phyloP scores from a whole-genome alignment of 2,329 filamentous ascomycete species.

The Laburnicola sp. region DNA sequence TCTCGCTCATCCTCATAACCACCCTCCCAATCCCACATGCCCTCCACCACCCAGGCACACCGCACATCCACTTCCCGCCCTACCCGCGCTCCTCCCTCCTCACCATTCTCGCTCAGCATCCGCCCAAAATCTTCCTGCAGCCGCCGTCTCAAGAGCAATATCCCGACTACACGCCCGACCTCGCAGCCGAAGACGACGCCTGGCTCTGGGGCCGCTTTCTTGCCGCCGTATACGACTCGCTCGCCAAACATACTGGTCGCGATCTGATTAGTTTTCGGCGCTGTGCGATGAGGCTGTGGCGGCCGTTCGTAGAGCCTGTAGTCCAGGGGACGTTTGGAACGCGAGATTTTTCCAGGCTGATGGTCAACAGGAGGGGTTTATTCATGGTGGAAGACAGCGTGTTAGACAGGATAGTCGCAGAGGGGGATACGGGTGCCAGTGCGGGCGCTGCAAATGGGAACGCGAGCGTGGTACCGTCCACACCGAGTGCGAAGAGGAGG shows the following conservation, averaged over 20 bases:
- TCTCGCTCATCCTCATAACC: slow-evolving; percentile 77
- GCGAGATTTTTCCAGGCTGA: slow-evolving; percentile 80
- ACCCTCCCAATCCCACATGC: slow-evolving; percentile 70
- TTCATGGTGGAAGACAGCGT: slow-evolving; percentile 75
- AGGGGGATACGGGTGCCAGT: neutral
- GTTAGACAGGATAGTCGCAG: slow-evolving; percentile 61
- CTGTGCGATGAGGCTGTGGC: slow-evolving; percentile 78
- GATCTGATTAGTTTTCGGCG: slow-evolving; percentile 74
- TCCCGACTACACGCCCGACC: slow-evolving; percentile 50
- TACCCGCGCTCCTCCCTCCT: slow-evolving; percentile 83
- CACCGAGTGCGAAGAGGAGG: slow-evolving; percentile 19
- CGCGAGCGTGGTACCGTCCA: neutral
- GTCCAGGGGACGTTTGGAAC: slow-evolving; percentile 71
- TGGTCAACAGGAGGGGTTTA: slow-evolving; percentile 69
- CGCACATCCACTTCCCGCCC: slow-evolving; percentile 79
- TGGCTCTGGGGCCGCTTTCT: slow-evolving; percentile 82
- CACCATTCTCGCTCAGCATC: slow-evolving; percentile 65
- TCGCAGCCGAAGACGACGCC: slow-evolving; percentile 60
- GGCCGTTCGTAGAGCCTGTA: slow-evolving; percentile 78
- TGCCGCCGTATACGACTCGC: slow-evolving; percentile 81
- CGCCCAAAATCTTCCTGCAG: slow-evolving; percentile 52
- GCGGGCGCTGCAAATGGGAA: neutral
- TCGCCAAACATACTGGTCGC: slow-evolving; percentile 77
- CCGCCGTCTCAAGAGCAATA: slow-evolving; percentile 46
- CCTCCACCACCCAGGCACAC: slow-evolving; percentile 69